These are phyloP conservation scores for Moniliophthora roreri DNA, from an alignment of 1,284 basidiomycete species.

Conservation along the genomic window DNA sequence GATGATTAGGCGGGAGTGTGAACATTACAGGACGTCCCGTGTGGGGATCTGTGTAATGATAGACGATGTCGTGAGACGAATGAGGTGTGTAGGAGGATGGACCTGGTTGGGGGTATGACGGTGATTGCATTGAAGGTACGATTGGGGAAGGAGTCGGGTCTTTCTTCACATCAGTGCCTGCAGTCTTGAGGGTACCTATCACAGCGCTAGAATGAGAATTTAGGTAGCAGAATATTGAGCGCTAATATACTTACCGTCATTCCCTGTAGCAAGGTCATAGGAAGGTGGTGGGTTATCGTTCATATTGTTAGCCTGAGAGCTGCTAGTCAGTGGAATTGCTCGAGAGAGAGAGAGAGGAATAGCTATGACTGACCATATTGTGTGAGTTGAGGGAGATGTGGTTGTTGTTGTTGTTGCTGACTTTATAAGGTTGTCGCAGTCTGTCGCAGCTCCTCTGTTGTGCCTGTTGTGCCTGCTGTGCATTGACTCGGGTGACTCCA, in stretches of 20 bases:
- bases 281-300: slow-evolving; percentile 32
- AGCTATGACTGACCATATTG: slow-evolving; percentile 14
- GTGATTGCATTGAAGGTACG: slow-evolving; percentile 5
- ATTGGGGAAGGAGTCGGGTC: background rate
- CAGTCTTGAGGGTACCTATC: background rate
- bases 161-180: slow-evolving; percentile 20
- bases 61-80: slow-evolving; percentile 17
- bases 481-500: background rate
- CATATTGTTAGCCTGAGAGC: slow-evolving; percentile 12
- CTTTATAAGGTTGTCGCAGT: too few species aligned
- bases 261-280: slow-evolving; percentile 27
- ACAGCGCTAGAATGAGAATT: background rate
- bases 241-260: slow-evolving; percentile 23
- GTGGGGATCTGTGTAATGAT: slow-evolving; percentile 24
- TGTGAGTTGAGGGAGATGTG: too few species aligned
- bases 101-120: slow-evolving; percentile 19
- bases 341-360: background rate
- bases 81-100: slow-evolving; percentile 8
- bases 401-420: too few species aligned
- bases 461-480: too few species aligned
- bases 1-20: slow-evolving; percentile 69
- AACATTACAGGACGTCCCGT: slow-evolving; percentile 31
- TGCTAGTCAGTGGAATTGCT: background rate
- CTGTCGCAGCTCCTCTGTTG: too few species aligned
- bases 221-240: too few species aligned